Base-by-base conservation (phyloP, 495 filamentous ascomycete genomes). In the Aspergillus sclerotioniger region DNA sequence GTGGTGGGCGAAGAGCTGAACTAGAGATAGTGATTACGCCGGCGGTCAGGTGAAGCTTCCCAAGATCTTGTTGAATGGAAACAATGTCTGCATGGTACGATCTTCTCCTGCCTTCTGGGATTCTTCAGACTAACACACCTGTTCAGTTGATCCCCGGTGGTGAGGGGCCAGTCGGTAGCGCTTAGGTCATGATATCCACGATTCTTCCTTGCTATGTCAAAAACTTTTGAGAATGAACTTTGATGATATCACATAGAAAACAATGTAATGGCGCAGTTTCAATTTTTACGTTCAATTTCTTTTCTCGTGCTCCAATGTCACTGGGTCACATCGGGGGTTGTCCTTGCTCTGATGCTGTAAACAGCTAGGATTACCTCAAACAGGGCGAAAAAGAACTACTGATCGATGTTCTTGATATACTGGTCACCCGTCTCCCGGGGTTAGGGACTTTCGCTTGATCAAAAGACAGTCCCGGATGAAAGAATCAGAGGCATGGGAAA, bases 41-140 rank as follows among this genome's bases (percentile, higher is more conserved):
- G 94, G 92, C 59, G 80, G 87, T 58, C 86, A 91, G 63, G 88
- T 84, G 16, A 95, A 96, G 72, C 85, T 97, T 17, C 82, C 90
- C 16, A 96, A 96, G 80, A 94, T 98, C 48, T 73, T 98, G 21
- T 79, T 98, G n/a, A 98, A 98, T 64, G 94, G 94, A 35, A 98
- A 98, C 74, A 97, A 98, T 66, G 89, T 98, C 55, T 98, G 94
- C 89, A 98, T 98, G 94, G 94, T 96, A 81, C 28, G 68, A 54
- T 20, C 15, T 21, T 25, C 10, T 41, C 13, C 9, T 37, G 39
- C 28, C n/a, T n/a, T 17, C 15, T 15, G n/a, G 8, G 13, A 31
- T 37, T 35, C 56, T 33, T 28, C n/a, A 43, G 0, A 31, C 65
- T 62, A 69, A 60, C 33, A 16, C 53, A 45, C 0, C 19, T 19